Conservation (phyloP, 2,329 filamentous ascomycete genomes). For the Nemania serpens region DNA sequence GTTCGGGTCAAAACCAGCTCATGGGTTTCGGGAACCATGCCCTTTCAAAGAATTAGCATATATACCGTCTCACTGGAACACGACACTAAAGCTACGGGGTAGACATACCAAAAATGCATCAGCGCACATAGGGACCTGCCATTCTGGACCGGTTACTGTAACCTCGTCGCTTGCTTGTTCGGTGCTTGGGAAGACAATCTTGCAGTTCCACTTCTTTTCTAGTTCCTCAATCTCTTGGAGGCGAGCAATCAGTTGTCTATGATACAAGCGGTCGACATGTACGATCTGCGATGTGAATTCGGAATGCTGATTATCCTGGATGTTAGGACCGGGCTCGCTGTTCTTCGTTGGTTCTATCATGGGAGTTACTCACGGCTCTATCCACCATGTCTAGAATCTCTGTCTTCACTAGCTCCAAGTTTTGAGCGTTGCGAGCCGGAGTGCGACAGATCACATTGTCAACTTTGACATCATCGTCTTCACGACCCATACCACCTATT, state of each 20-base stretch:
- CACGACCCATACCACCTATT: constrained; percentile 76
- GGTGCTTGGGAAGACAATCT: constrained; percentile 96
- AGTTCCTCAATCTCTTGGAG: constrained; percentile 89
- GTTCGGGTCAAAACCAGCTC: constrained; percentile 84
- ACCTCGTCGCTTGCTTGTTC: constrained; percentile 97
- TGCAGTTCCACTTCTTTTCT: constrained; percentile 99
- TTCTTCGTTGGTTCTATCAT: constrained; percentile 30
- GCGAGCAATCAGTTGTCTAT: constrained; percentile 88
- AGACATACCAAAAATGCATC: constrained; percentile 81
- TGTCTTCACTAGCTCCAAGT: constrained; percentile 94
- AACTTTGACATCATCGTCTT: constrained; percentile 97
- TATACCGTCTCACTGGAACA: not conserved
- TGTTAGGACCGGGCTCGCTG: not conserved
- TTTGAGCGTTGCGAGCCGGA: constrained; percentile 94
- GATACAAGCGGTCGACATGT: constrained; percentile 91
- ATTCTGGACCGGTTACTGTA: constrained; percentile 93
- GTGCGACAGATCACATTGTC: constrained; percentile 99
- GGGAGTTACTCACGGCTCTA: constrained; percentile 68
- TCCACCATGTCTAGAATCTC: constrained; percentile 99
- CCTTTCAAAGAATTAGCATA: constrained; percentile 54
- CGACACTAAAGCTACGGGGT: not conserved
- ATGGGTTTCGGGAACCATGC: constrained; percentile 97
- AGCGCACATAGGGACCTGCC: constrained; percentile 95
- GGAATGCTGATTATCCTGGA: constrained; percentile 66
- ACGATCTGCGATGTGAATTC: constrained; percentile 96